Base-by-base conservation (phyloP, 2,329 filamentous ascomycete genomes). In the Xylaria sp. region DNA sequence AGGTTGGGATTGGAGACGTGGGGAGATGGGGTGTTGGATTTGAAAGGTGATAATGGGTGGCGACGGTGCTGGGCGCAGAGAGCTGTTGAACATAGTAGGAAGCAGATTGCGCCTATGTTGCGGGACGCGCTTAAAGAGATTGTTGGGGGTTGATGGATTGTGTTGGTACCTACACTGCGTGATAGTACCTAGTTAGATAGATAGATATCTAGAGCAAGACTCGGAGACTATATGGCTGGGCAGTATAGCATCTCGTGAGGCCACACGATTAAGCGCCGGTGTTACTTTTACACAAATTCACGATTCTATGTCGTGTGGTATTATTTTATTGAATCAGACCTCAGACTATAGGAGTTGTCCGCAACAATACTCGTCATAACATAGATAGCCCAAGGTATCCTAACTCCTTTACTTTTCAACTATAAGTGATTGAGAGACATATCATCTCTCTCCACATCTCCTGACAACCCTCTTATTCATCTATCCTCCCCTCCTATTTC, bases 81-180 rank as follows among this genome's bases (percentile, higher is more conserved):
- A 23, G 85, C 86, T 68, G 74, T 91, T 48, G 85, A 86, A 52
- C 81, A 87, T 65, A 91, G 89, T 73, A 82, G 90, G 71, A 91
- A 92, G 79, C 89, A 93, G 77, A 85, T 95, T 30, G 90, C 88
- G 36, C 87, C 91, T 13, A 82, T 92, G 72, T 74, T 92, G 75
- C 85, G 89, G 65, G 86, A 90, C 70, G 84, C 83, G 0, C 81
- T 89, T 76, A 80, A 78, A 72, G 73, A 70, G 66, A 66, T 71
- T 28, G 13, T 56, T 61, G 52, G 50, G 18, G 32, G 45, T 50
- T 5, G 46, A 20, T 57, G 23, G 48, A 1, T 34, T 53, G 18
- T n/a, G 50, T 6, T 46, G 43, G 13, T 46, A n/a, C 5, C 8
- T 20, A 46, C 20, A 25, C 9, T 6, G 43, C 13, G n/a, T 13